phyloP scores from a whole-genome alignment of 805 yeast genomes.

The Wickerhamiella bombiphila region DNA sequence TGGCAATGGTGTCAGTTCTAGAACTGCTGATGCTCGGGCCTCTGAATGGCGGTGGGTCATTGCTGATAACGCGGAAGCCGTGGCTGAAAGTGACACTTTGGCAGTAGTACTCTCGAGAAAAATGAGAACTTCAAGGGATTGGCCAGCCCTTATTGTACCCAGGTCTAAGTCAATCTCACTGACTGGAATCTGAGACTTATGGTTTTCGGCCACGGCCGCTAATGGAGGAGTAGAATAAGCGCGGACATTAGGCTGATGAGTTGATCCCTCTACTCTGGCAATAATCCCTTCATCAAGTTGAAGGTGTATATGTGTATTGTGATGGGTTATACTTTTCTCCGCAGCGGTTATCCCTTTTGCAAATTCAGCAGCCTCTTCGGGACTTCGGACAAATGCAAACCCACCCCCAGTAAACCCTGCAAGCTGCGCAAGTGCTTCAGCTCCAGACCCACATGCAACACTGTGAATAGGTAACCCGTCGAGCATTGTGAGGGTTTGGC shows the following conservation, averaged over 20 bases:
- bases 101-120: neutral
- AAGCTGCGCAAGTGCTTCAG: neutral
- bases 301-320: too few relatives aligned
- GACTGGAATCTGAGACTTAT: neutral
- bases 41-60: neutral
- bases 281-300: too few relatives aligned
- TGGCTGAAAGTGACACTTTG: neutral
- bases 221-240: neutral
- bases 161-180: neutral
- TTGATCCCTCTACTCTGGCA: neutral
- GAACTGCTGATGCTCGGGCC: too few relatives aligned
- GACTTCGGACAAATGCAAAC: neutral
- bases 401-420: neutral
- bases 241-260: neutral
- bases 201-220: neutral
- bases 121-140: neutral
- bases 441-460: neutral
- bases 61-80: neutral
- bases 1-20: neutral
- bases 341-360: neutral
- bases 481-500: neutral
- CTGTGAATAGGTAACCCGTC: neutral
- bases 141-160: neutral
- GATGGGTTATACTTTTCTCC: neutral
- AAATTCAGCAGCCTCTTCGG: conserved; percentile 1